Base-by-base conservation (phyloP, 768 basidiomycete genomes). In the Dacryopinax primogenitus region DNA sequence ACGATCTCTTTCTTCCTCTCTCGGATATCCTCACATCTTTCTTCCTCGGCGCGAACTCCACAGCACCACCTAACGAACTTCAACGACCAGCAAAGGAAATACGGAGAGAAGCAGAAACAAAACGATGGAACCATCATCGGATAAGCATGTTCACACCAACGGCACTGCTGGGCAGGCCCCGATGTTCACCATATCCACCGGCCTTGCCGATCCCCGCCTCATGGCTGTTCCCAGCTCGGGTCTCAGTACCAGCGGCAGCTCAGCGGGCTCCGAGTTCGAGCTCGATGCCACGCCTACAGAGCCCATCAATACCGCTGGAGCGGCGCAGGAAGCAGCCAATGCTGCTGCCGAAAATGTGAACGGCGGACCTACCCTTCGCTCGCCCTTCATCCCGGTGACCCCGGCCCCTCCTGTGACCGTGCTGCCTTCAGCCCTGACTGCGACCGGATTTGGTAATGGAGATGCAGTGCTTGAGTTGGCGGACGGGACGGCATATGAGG, bases 401-500 rank as follows among this genome's bases (percentile, higher is more conserved):
- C 51, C 51, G 4, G 51, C 51, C 13, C 63, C 35, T 11, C 63
- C 63, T 2, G 63, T 47, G 47, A 34, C 64, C 15, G 30, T 65
- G 47, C 45, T 51, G 13, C 44, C 39, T 21, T 35, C 34, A 12
- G 41, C 41, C n/a, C 23, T 65, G 23, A 47, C 63, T 4, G 64
- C 64, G 26, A 33, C 16, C 21, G 66, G 44, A 23, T 45, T 45
- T 32, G 47, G 37, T 16, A 32, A 51, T 39, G 32, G 41, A 13
- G 87, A 90, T 63, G 86, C 84, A 0, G 84, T 97, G 58, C 80
- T 99, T 66, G 92, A 98, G 76, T 81, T 99, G 67, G 82, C 82
- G 61, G 95, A 98, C 76, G 95, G 94, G 1, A 84, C 90, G 64
- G 86, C 88, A 0, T 90, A 85, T 71, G 80, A 87, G 65, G 96